Percentiles rank a stretch among this genome's conserved stretches.
Conservation (phyloP, 345 rosid genomes). For the Tarenaya hassleriana region DNA sequence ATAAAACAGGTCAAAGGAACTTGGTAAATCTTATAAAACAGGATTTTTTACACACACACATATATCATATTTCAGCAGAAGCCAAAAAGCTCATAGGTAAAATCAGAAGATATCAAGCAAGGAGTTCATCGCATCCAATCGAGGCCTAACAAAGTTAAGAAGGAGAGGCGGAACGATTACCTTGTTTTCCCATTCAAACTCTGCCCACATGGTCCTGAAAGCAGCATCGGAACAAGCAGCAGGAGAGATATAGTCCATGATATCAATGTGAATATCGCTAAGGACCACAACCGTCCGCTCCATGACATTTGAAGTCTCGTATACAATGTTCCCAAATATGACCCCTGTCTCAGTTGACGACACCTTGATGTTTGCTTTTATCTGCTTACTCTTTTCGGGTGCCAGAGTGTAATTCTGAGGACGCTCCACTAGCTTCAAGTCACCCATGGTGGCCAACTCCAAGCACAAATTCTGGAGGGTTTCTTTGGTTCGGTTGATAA, state of each 20-base stretch:
- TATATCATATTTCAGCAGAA: no score
- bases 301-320: constrained; percentile 79
- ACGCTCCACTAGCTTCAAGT: constrained; percentile 88
- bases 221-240: constrained; percentile 79
- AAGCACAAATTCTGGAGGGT: constrained; percentile 90
- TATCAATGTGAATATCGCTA: constrained; percentile 89
- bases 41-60: no score
- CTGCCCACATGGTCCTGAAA: constrained; percentile 95
- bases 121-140: no score
- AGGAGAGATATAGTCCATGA: constrained; percentile 96
- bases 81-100: no score
- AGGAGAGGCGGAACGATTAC: no score
- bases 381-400: constrained; percentile 83
- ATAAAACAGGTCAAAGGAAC: no score
- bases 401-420: constrained; percentile 93
- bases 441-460: constrained; percentile 99
- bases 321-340: constrained; percentile 89
- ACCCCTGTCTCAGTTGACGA: constrained; percentile 96
- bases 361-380: constrained; percentile 95
- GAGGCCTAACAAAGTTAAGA: no score
- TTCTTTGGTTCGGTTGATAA: constrained; percentile 81
- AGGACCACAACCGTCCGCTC: constrained; percentile 87
- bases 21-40: no score
- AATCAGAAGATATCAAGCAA: no score
- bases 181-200: constrained; percentile 99